A percentile compares a stretch with the other conserved stretches of the same genome.
Conservation (phyloP, 1,139 yeast species). For the Yamadazyma triangularis region DNA sequence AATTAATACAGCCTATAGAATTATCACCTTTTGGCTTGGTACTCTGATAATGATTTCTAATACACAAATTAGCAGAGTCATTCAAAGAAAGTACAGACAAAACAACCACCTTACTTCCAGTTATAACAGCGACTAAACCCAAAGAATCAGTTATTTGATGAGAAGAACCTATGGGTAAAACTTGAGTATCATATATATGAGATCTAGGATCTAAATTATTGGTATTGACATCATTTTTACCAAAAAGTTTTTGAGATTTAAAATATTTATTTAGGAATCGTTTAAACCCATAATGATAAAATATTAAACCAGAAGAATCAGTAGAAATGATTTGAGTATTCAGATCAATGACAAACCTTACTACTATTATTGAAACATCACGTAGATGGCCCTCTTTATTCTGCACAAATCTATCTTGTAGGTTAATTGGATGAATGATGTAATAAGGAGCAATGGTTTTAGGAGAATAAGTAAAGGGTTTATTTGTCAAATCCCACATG, state of each 20-base stretch:
- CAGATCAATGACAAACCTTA: slow-evolving; percentile 53
- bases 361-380: slow-evolving; percentile 40
- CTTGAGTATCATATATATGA: slow-evolving; percentile 25
- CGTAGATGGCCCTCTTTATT: slow-evolving; percentile 49
- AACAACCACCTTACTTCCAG: slow-evolving; percentile 47
- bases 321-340: slow-evolving; percentile 56
- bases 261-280: slow-evolving; percentile 49
- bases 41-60: slow-evolving; percentile 36
- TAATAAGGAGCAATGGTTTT: slow-evolving; percentile 10
- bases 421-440: slow-evolving; percentile 24
- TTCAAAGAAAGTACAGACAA: slow-evolving; percentile 53
- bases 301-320: slow-evolving; percentile 56
- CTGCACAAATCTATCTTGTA: slow-evolving; percentile 23
- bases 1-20: slow-evolving; percentile 42
- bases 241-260: slow-evolving; percentile 50
- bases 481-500: slow-evolving; percentile 25
- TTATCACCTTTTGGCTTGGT: neutral
- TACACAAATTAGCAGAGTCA: slow-evolving; percentile 20
- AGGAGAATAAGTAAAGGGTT: slow-evolving; percentile 1
- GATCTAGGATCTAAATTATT: slow-evolving; percentile 12
- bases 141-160: slow-evolving; percentile 49
- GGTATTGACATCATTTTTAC: slow-evolving; percentile 35
- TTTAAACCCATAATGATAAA: slow-evolving; percentile 57
- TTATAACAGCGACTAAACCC: slow-evolving; percentile 61
- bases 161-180: slow-evolving; percentile 53